Evolutionary conservation across 106 monocot genomes (phyloP).

Genomic region (Dendrobium officinale): DNA sequence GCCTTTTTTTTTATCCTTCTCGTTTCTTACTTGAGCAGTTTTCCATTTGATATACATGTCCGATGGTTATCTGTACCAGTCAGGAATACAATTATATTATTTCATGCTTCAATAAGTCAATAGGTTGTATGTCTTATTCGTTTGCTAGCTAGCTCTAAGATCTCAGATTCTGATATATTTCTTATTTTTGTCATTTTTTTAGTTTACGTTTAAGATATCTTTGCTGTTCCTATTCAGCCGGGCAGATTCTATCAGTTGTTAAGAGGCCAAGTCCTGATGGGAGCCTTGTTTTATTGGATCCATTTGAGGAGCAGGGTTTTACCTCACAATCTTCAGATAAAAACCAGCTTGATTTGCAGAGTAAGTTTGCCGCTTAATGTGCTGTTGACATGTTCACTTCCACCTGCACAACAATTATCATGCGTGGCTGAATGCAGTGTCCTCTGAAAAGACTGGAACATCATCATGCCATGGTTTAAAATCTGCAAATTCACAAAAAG

Average conservation of each 20-base stretch:
- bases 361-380: background rate
- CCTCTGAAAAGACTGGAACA: background rate
- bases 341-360: background rate
- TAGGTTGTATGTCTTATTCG: background rate
- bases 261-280: background rate
- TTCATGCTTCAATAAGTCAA: background rate
- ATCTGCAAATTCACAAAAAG: background rate
- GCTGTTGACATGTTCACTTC: background rate
- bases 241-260: slow-evolving; percentile 6
- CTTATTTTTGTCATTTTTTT: background rate
- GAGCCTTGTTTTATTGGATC: background rate
- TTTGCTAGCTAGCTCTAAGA: background rate
- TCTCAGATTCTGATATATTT: background rate
- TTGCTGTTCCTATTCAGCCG: slow-evolving; percentile 2
- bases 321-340: background rate
- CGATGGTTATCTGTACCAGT: background rate
- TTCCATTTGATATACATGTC: background rate
- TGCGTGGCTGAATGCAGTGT: background rate
- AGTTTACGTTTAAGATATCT: background rate
- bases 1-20: background rate
- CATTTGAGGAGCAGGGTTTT: background rate
- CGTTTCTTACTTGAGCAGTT: background rate
- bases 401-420: background rate
- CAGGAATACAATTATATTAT: background rate
- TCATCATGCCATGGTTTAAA: background rate